A percentile compares a stretch with the other conserved stretches of the same genome.
Conservation (phyloP, 1,284 basidiomycete species). For the Papiliotrema fonsecae region DNA sequence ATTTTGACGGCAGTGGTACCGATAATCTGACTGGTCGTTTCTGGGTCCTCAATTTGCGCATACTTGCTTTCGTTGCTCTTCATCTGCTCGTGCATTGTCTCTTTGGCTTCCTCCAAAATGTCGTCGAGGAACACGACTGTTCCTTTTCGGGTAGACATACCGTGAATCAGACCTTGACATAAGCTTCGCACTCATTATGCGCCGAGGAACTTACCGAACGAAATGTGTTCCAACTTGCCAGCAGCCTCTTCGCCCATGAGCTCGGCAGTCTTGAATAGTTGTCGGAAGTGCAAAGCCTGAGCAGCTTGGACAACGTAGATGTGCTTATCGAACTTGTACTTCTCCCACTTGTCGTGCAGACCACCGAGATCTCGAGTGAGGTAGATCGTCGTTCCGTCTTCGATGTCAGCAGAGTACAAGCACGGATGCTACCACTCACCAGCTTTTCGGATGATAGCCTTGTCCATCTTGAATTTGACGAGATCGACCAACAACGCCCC, state of each 20-base stretch:
- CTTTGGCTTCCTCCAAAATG: conserved; percentile 85
- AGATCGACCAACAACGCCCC: conserved; percentile 77
- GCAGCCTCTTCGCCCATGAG: conserved; percentile 90
- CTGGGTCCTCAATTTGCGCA: conserved; percentile 80
- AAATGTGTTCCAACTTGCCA: conserved; percentile 75
- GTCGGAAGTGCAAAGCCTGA: conserved; percentile 87
- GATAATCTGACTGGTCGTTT: conserved; percentile 73
- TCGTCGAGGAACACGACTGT: conserved; percentile 95
- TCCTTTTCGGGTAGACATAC: conserved; percentile 97
- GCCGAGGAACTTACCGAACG: conserved; percentile 63
- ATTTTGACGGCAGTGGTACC: conserved; percentile 97
- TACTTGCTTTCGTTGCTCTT: conserved; percentile 91
- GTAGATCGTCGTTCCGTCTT: conserved; percentile 96
- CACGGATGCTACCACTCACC: conserved; percentile 51
- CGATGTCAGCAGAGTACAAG: conserved; percentile 1
- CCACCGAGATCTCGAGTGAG: conserved; percentile 97
- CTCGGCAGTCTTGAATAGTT: conserved; percentile 92
- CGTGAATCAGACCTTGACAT: conserved; percentile 61
- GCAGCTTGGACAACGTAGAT: conserved; percentile 93
- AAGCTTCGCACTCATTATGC: neutral
- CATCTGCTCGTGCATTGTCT: conserved; percentile 97
- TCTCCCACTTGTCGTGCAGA: conserved; percentile 85
- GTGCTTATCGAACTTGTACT: conserved; percentile 97
- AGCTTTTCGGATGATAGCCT: conserved; percentile 84
- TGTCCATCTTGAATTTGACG: conserved; percentile 82